Base-by-base conservation (phyloP, 768 basidiomycete genomes). In the Mycena metata region DNA sequence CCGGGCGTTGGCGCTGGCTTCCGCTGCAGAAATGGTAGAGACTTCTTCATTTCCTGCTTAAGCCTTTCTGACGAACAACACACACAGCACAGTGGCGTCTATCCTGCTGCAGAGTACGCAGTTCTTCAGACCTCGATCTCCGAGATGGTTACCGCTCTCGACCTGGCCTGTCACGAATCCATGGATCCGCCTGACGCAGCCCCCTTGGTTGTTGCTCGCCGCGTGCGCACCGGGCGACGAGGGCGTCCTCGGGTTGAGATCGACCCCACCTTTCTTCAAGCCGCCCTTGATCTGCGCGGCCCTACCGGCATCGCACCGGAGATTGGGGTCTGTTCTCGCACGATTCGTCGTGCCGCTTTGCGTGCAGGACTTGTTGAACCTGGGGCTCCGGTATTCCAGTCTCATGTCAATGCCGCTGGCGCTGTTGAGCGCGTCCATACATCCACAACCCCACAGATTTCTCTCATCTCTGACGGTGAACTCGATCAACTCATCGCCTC, bases 351-450 rank as follows among this genome's bases (percentile, higher is more conserved):
- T 19, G 65, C 63, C 9, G 66, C 69, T 8, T 45, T 76, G 5
- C 66, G 75, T 11, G 41, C 43, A 21, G 68, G 70, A 1, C 61
- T 76, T 12, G 72, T 59, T 15, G 16, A 66, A n/a, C 68, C 73
- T 26, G 60, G 58, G 4, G 36, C 58, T 0, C 72, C 74, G 5
- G 70, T 70, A 1, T 69, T 39, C 36, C 23, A 10, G 17, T 19
- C 45, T 21, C 24, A 12, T 7, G 9, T 52, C 1, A 23, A 60
- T 13, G 41, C 33, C 1, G 45, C 51, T 39, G 70, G 69, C 13
- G 23, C 42, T 2, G 47, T 23, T 23, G 7, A 17, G 19, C 41
- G 24, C 12, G 45, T 46, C 1, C 46, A 64, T 23, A 55, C 30
- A 21, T 61, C 67, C 16, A 39, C 47, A 5, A 24, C 63, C 5